These are phyloP conservation scores for Cyberlindnera veronae DNA, from an alignment of 805 yeast species.

Conservation along the genomic window DNA sequence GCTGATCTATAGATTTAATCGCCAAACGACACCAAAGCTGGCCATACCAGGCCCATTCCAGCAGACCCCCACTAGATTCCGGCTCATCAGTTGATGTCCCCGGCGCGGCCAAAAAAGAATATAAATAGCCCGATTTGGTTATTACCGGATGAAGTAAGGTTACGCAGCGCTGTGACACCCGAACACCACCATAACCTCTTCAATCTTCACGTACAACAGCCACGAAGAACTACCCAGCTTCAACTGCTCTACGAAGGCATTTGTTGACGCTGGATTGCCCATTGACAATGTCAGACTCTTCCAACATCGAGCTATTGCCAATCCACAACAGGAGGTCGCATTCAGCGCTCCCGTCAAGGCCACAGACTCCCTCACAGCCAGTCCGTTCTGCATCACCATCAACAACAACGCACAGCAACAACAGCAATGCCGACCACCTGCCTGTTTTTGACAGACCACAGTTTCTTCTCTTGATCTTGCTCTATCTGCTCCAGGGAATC, in stretches of 20 bases:
- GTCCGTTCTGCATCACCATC: background rate
- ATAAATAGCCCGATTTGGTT: background rate
- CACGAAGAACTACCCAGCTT: background rate
- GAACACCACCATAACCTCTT: background rate
- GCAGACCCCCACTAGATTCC: too few relatives aligned
- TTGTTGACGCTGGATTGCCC: background rate
- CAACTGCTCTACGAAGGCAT: background rate
- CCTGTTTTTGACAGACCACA: constrained; percentile 62
- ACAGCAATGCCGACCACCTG: constrained; percentile 15
- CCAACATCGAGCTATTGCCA: constrained; percentile 22
- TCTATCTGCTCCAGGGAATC: constrained; percentile 90
- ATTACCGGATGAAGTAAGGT: background rate
- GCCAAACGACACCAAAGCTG: too few relatives aligned
- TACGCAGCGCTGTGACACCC: background rate
- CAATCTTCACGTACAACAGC: background rate
- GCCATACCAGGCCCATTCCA: too few relatives aligned
- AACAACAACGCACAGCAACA: background rate
- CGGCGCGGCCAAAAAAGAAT: background rate
- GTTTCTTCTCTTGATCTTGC: constrained; percentile 64
- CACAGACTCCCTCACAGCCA: constrained; percentile 9
- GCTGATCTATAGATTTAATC: too few relatives aligned
- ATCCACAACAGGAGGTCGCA: constrained; percentile 21
- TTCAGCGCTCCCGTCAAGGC: constrained; percentile 10
- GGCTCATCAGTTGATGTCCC: constrained; percentile 3
- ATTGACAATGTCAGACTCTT: constrained; percentile 7